Percentiles rank a stretch among this genome's conserved stretches.
These are phyloP conservation scores for Fomitopsis pinicola DNA, from an alignment of 1,284 basidiomycete species.

Conservation along the genomic window DNA sequence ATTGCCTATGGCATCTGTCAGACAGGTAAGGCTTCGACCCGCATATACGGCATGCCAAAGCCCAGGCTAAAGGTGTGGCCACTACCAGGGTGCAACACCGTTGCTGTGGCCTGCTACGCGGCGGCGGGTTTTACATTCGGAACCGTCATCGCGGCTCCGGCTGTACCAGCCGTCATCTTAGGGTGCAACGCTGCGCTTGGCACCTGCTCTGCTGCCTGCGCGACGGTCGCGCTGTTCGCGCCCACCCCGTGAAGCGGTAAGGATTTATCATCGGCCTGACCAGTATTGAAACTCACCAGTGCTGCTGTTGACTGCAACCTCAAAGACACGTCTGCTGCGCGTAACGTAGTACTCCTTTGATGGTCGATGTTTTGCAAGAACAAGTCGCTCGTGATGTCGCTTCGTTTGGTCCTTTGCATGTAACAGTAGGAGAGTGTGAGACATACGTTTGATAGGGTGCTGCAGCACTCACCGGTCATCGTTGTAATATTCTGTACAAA, in stretches of 20 bases:
- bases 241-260: constrained; percentile 22
- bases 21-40: constrained; percentile 30
- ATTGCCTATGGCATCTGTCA: constrained; percentile 45
- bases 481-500: too few relatives aligned
- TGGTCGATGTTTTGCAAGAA: too few relatives aligned
- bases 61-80: too few relatives aligned
- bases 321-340: too few relatives aligned
- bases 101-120: constrained; percentile 50
- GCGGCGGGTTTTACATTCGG: constrained; percentile 51
- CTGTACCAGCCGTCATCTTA: constrained; percentile 40
- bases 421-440: too few relatives aligned
- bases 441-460: too few relatives aligned
- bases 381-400: too few relatives aligned
- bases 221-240: constrained; percentile 20
- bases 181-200: constrained; percentile 51
- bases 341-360: too few relatives aligned
- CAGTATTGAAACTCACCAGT: too few relatives aligned
- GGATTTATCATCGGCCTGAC: neutral
- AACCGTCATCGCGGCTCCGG: constrained; percentile 32
- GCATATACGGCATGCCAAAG: neutral
- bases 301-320: too few relatives aligned
- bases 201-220: constrained; percentile 28
- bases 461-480: too few relatives aligned
- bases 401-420: too few relatives aligned
- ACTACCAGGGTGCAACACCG: constrained; percentile 44